Evolutionary conservation across 2,329 filamentous ascomycete genomes (phyloP).

Genomic region (Phyllosticta paracitricarpa): DNA sequence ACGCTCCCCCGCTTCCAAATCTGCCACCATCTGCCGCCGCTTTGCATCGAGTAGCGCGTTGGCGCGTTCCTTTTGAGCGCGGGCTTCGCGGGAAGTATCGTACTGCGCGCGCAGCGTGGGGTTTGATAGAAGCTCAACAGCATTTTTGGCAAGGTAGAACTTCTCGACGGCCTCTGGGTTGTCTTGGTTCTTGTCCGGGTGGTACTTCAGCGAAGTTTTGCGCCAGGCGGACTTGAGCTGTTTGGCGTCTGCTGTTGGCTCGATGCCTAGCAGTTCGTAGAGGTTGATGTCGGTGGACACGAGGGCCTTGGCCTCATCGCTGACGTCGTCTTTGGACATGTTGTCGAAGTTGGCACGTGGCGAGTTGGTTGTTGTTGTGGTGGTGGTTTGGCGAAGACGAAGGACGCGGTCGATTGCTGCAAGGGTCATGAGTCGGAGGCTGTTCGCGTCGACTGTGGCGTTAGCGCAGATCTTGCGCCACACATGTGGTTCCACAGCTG

Average conservation of each 20-base stretch:
- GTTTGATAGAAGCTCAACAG: conserved; percentile 73
- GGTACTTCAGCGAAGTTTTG: conserved; percentile 77
- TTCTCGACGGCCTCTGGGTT: conserved; percentile 57
- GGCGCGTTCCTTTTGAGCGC: conserved; percentile 58
- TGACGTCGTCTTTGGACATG: conserved; percentile 4
- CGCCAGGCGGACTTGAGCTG: conserved; percentile 78
- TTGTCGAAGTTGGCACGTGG: not conserved
- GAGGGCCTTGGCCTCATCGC: conserved; percentile 27
- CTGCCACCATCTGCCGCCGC: conserved; percentile 70
- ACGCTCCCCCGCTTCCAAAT: conserved; percentile 69
- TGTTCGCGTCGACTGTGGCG: not conserved
- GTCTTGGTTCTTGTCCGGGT: conserved; percentile 76
- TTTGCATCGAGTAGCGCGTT: conserved; percentile 64
- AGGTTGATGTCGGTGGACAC: conserved; percentile 49
- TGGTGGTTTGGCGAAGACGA: not conserved
- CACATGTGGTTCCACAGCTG: no score
- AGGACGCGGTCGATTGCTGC: not conserved
- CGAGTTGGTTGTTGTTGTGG: not conserved
- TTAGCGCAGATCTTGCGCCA: no score
- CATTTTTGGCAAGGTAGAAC: conserved; percentile 77
- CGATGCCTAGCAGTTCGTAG: conserved; percentile 64
- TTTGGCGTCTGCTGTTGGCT: conserved; percentile 53
- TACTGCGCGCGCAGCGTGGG: conserved; percentile 63
- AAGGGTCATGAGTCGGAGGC: not conserved
- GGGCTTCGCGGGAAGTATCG: conserved; percentile 64